phyloP scores from a whole-genome alignment of 1,139 yeast species.

The Tardiomyces depauwii region DNA sequence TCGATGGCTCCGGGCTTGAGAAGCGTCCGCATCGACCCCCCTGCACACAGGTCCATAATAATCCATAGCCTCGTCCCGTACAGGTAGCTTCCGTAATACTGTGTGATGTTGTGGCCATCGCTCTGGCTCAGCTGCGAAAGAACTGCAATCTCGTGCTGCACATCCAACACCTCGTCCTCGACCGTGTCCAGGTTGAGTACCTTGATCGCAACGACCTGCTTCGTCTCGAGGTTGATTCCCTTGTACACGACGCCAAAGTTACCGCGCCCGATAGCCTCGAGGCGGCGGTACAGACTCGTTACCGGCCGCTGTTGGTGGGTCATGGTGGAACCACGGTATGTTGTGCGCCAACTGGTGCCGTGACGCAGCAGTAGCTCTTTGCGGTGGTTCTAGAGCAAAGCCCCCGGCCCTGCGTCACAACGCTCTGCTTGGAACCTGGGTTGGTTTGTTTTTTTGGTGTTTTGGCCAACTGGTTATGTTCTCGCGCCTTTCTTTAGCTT shows the following conservation, averaged over 20 bases:
- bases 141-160: slow-evolving; percentile 86
- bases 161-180: slow-evolving; percentile 90
- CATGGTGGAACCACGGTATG: background rate
- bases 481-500: no score
- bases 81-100: slow-evolving; percentile 80
- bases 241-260: slow-evolving; percentile 95
- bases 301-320: background rate
- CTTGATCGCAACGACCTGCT: slow-evolving; percentile 82
- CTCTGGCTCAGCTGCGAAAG: slow-evolving; percentile 70
- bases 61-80: slow-evolving; percentile 91
- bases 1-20: slow-evolving; percentile 83
- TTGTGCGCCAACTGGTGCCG: no score
- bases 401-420: no score
- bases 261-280: slow-evolving; percentile 91
- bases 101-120: slow-evolving; percentile 70
- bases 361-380: no score
- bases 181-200: slow-evolving; percentile 86
- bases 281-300: slow-evolving; percentile 44
- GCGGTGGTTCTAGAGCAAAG: no score
- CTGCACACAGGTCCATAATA: slow-evolving; percentile 95
- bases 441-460: no score
- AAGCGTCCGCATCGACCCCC: slow-evolving; percentile 85
- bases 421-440: no score
- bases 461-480: no score
- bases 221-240: slow-evolving; percentile 49